Conservation (phyloP, 257 asterid genomes). For the Capsicum pubescens region DNA sequence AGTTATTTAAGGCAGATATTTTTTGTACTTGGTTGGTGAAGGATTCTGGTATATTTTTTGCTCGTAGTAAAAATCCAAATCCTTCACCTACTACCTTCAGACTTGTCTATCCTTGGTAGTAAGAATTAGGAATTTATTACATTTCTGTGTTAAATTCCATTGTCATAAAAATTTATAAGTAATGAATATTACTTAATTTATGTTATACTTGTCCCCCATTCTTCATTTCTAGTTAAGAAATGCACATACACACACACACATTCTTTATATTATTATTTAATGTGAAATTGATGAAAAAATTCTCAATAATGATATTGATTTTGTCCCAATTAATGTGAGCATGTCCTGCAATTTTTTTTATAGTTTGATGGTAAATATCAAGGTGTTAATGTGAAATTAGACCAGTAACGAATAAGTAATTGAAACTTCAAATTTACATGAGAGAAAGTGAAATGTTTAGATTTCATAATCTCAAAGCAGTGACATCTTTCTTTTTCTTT, state of each 20-base stretch:
- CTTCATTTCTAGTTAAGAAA: too few species aligned
- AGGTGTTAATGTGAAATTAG: neutral
- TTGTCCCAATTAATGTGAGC: neutral
- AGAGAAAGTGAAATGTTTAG: neutral
- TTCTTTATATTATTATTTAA: too few species aligned
- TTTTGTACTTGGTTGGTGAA: conserved; percentile 8
- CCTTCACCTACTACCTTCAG: neutral
- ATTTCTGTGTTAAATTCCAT: neutral
- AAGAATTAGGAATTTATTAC: neutral
- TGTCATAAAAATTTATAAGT: neutral
- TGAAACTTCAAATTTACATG: too few species aligned
- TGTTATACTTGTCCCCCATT: neutral
- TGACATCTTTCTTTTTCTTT: too few species aligned
- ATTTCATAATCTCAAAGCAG: too few species aligned
- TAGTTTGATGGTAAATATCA: too few species aligned
- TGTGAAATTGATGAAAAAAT: too few species aligned
- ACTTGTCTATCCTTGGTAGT: neutral
- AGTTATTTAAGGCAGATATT: neutral
- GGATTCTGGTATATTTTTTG: conserved; percentile 16
- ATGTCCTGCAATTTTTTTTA: too few species aligned
- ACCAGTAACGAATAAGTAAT: neutral
- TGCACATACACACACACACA: too few species aligned
- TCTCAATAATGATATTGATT: neutral
- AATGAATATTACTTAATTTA: neutral
- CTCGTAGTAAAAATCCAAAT: neutral